Evolutionary conservation across 2,329 filamentous ascomycete species (phyloP).

Genomic region (Talaromyces sp.): DNA sequence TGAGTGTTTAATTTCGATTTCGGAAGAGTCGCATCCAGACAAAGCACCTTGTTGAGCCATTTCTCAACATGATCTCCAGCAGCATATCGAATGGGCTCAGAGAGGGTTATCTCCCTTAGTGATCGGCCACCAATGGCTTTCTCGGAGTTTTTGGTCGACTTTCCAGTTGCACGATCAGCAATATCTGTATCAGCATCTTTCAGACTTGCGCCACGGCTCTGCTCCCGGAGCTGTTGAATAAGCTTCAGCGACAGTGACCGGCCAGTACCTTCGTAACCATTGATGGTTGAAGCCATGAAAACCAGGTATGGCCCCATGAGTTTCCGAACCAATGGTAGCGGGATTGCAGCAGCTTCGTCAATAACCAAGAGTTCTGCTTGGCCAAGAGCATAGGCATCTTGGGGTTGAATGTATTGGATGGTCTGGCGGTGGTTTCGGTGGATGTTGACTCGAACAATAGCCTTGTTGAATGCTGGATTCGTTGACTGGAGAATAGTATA

Average conservation of each 20-base stretch:
- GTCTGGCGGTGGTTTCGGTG: conserved; percentile 93
- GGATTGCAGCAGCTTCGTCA: conserved; percentile 95
- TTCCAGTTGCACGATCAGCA: conserved; percentile 73
- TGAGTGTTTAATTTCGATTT: conserved; percentile 64
- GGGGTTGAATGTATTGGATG: conserved; percentile 96
- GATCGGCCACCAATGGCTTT: conserved; percentile 63
- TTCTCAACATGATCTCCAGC: conserved; percentile 87
- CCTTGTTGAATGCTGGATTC: conserved; percentile 98
- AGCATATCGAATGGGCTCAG: conserved; percentile 91
- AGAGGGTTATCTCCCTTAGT: conserved; percentile 83
- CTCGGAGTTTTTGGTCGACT: conserved; percentile 58
- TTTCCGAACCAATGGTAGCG: conserved; percentile 83
- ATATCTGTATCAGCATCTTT: conserved; percentile 58
- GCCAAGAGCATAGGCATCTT: conserved; percentile 89
- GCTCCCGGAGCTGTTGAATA: conserved; percentile 92
- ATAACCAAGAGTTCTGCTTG: conserved; percentile 95
- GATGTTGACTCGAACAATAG: conserved; percentile 93
- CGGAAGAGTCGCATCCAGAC: conserved; percentile 85
- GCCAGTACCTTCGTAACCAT: conserved; percentile 96
- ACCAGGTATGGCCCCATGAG: conserved; percentile 95
- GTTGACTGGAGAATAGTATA: conserved; percentile 98
- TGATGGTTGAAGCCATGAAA: conserved; percentile 99
- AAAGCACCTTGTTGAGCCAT: conserved; percentile 92
- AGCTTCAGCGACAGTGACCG: conserved; percentile 91
- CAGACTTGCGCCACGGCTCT: conserved; percentile 63